Evolutionary conservation across 2,329 filamentous ascomycete genomes (phyloP).

Genomic region (Claviceps quebecensis): DNA sequence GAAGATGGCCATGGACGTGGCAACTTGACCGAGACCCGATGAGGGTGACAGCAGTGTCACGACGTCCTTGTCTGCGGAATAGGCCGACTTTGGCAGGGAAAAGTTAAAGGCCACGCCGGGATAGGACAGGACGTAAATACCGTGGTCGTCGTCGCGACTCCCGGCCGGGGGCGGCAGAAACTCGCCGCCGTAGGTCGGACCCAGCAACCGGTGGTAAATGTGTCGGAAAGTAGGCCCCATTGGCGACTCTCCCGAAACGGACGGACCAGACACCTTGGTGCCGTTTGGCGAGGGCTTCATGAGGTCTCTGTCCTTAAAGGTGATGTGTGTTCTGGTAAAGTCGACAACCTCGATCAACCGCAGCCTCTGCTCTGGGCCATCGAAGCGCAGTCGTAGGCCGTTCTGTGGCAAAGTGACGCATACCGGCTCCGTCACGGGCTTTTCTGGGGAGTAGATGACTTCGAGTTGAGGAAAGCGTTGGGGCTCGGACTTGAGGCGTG

Average conservation of each 20-base stretch:
- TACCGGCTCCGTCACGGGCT: constrained; percentile 63
- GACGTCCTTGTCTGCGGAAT: constrained; percentile 65
- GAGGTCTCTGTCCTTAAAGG: constrained; percentile 68
- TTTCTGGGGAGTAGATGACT: constrained; percentile 60
- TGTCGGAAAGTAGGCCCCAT: constrained; percentile 67
- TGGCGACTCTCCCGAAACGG: constrained; percentile 18
- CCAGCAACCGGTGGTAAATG: constrained; percentile 86
- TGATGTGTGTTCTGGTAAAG: constrained; percentile 71
- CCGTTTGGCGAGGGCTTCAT: constrained; percentile 43
- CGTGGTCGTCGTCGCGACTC: constrained; percentile 36
- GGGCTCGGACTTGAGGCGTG: constrained; percentile 76
- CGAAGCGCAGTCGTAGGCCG: constrained; percentile 80
- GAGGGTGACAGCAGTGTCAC: constrained; percentile 73
- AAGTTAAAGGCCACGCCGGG: constrained; percentile 92
- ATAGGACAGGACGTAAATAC: constrained; percentile 84
- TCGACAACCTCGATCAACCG: constrained; percentile 84
- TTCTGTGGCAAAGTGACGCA: constrained; percentile 67
- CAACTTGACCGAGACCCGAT: constrained; percentile 58
- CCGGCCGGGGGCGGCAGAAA: constrained; percentile 55
- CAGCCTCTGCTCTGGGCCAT: constrained; percentile 81
- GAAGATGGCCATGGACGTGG: constrained; percentile 82
- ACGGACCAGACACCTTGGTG: constrained; percentile 20
- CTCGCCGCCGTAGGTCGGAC: constrained; percentile 87
- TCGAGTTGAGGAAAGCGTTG: constrained; percentile 72
- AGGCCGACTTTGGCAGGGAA: constrained; percentile 57